Evolutionary conservation across 2,329 filamentous ascomycete species (phyloP).

Genomic region (Trichophyton benhamiae): DNA sequence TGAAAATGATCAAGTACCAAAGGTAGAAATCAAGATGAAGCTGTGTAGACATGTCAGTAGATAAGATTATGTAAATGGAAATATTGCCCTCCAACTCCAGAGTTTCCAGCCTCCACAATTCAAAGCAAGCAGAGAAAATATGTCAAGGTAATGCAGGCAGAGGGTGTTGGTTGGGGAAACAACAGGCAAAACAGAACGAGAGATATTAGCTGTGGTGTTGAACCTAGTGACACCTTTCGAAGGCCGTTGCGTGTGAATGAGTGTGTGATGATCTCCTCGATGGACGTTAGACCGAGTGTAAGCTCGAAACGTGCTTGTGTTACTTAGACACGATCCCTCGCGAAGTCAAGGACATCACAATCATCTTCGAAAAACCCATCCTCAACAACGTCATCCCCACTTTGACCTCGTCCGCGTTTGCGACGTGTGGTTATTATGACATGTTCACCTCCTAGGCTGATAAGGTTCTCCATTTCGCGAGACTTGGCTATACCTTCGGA

Average conservation of each 20-base stretch:
- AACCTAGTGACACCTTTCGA: neutral
- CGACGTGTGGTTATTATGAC: conserved; percentile 72
- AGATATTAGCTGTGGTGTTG: neutral
- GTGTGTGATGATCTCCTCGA: neutral
- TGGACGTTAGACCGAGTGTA: neutral
- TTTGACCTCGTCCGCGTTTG: conserved; percentile 36
- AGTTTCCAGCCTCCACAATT: neutral
- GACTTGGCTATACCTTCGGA: conserved; percentile 20
- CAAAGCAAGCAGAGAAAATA: neutral
- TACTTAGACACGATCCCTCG: conserved; percentile 42
- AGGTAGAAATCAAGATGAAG: neutral
- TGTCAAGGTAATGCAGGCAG: neutral
- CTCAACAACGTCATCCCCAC: conserved; percentile 28
- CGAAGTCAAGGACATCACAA: conserved; percentile 82
- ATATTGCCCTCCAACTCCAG: neutral
- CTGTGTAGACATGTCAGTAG: neutral
- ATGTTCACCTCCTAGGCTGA: conserved; percentile 52
- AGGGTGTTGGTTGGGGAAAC: neutral
- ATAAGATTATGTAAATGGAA: neutral
- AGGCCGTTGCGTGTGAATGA: neutral
- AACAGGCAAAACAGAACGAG: neutral
- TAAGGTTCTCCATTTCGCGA: conserved; percentile 35
- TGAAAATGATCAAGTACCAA: neutral
- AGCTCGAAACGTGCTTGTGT: too few species aligned
- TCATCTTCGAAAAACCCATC: conserved; percentile 85